Evolutionary conservation across 306 rosid species (phyloP), one percentile per base, ranked within the genome.

Genomic region (Canavalia gladiata): DNA sequence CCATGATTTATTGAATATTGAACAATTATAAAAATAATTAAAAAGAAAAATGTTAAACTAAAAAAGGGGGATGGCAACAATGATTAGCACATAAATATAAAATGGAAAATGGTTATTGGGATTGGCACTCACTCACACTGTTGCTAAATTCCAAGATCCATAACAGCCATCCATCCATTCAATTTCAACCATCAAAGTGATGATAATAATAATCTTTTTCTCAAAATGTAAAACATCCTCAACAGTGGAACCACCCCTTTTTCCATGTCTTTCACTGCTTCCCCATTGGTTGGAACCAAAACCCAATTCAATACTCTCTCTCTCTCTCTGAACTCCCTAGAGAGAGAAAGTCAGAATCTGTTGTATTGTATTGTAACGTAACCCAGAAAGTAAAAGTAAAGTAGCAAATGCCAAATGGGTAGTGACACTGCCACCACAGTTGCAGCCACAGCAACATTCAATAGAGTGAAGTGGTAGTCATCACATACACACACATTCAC

Each of bases 81-180:
- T 77, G 75, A 77, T 77, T 66, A 55, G 62, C 2, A 8, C 64
- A 52, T 3, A 43, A 39, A 77, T 41, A 47, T 29, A 77, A 62
- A 77, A 39, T 28, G 52, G n/a, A 90, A 88, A 89, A 89, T 89
- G 90, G 90, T 85, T 85, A 91, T 89, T 87, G 91, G 94, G 95
- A 87, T 91, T 90, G 95, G 90, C 83, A 79, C 77, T 79, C 3
- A 37, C 25, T 18, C 45, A n/a, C 60, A 90, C 94, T 87, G 90
- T 92, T 89, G 85, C 94, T 83, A 91, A 92, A 86, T 90, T 90
- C 90, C 91, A 87, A 89, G 90, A 85, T 87, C 90, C 84, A 50
- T 88, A 79, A 81, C 35, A 58, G 1, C 55, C 54, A 64, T 65
- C 46, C 51, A 42, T 42, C 83, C 80, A 85, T 87, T 56, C 83